Evolutionary conservation across 1,139 yeast species (phyloP).

Genomic region (Torulaspora globosa): DNA sequence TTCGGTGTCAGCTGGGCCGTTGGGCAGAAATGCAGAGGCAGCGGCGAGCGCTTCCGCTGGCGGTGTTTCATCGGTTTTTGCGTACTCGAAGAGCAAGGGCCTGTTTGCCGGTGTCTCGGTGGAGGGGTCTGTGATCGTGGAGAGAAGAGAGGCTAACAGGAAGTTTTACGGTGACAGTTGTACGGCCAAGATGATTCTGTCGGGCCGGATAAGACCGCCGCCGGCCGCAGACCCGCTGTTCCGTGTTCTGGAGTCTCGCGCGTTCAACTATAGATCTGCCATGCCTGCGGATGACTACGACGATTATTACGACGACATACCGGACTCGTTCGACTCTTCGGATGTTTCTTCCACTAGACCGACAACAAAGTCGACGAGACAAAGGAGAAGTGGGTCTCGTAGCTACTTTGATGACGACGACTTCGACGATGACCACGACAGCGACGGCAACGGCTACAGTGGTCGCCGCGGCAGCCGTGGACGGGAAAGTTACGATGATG

Average conservation of each 20-base stretch:
- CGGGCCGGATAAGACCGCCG: conserved; percentile 87
- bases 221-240: conserved; percentile 88
- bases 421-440: conserved; percentile 26
- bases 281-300: conserved; percentile 53
- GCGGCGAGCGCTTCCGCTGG: conserved; percentile 92
- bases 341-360: conserved; percentile 28
- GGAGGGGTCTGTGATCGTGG: conserved; percentile 92
- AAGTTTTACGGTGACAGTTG: conserved; percentile 87
- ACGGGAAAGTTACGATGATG: conserved; percentile 18
- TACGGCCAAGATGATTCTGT: conserved; percentile 75
- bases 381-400: conserved; percentile 36
- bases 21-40: conserved; percentile 97
- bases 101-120: conserved; percentile 94
- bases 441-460: conserved; percentile 18
- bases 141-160: conserved; percentile 94
- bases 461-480: conserved; percentile 17
- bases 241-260: conserved; percentile 81
- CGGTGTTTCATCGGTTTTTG: conserved; percentile 83
- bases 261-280: conserved; percentile 60
- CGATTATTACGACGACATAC: conserved; percentile 37
- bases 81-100: conserved; percentile 95
- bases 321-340: conserved; percentile 33
- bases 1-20: conserved; percentile 97
- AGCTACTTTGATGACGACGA: conserved; percentile 40
- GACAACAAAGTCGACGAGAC: conserved; percentile 32